phyloP scores from a whole-genome alignment of 495 filamentous ascomycete genomes.

The Penicillium daleae region DNA sequence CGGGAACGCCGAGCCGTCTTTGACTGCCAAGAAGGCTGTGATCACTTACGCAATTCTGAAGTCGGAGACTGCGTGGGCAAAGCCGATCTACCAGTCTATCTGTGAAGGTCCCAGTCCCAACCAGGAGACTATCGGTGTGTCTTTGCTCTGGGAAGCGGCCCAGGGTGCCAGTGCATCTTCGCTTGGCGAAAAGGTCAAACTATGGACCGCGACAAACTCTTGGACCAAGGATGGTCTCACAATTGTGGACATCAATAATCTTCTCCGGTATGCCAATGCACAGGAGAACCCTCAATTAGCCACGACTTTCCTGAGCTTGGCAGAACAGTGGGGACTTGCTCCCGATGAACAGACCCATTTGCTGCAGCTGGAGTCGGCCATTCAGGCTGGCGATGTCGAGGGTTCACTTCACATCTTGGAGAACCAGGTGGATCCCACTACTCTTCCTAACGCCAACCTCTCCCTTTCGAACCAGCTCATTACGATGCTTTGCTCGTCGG shows the following conservation, averaged over 20 bases:
- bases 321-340: slow-evolving; percentile 61
- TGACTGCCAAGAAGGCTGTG: slow-evolving; percentile 52
- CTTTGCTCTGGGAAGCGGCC: slow-evolving; percentile 76
- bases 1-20: slow-evolving; percentile 40
- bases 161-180: slow-evolving; percentile 71
- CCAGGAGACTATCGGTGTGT: slow-evolving; percentile 65
- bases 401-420: slow-evolving; percentile 67
- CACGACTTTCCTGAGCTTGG: slow-evolving; percentile 69
- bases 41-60: slow-evolving; percentile 62
- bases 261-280: slow-evolving; percentile 76
- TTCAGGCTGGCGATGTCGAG: slow-evolving; percentile 68
- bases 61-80: slow-evolving; percentile 64
- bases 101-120: slow-evolving; percentile 52
- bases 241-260: slow-evolving; percentile 70
- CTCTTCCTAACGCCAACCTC: slow-evolving; percentile 58
- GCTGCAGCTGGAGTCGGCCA: slow-evolving; percentile 73
- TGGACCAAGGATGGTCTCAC: slow-evolving; percentile 53
- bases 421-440: slow-evolving; percentile 57
- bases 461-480: slow-evolving; percentile 76
- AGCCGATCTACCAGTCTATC: slow-evolving; percentile 62
- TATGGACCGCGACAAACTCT: slow-evolving; percentile 45
- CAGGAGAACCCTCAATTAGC: slow-evolving; percentile 70
- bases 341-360: slow-evolving; percentile 69
- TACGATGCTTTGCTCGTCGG: slow-evolving; percentile 63
- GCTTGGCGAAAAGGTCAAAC: slow-evolving; percentile 66